phyloP scores from a whole-genome alignment of 345 rosid genomes.

The Mercurialis annua region DNA sequence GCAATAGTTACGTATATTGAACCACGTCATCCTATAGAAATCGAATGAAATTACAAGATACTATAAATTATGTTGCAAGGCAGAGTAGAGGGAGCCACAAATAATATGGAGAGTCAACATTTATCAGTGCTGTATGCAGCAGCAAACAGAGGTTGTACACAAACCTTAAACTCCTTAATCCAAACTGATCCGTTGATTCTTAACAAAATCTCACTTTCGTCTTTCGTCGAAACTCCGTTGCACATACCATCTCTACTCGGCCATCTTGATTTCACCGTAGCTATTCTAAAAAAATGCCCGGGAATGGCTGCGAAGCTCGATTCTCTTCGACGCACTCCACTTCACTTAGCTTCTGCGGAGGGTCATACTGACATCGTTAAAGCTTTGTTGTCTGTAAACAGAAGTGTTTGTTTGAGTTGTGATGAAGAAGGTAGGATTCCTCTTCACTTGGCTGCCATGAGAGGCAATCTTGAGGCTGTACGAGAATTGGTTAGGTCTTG shows the following conservation, averaged over 20 bases:
- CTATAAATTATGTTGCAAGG: no score
- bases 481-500: neutral
- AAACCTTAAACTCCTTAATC: neutral
- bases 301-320: neutral
- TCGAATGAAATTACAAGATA: no score
- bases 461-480: slow-evolving; percentile 1
- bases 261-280: slow-evolving; percentile 10
- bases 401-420: neutral
- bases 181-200: slow-evolving; percentile 3
- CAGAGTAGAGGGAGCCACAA: neutral
- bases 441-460: slow-evolving; percentile 11
- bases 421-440: slow-evolving; percentile 1
- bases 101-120: neutral
- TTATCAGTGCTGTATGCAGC: neutral
- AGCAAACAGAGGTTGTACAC: neutral
- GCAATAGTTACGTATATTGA: no score
- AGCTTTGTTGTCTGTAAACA: neutral
- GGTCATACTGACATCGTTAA: slow-evolving; percentile 9
- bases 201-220: neutral
- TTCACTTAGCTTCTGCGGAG: slow-evolving; percentile 18
- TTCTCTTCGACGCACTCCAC: neutral
- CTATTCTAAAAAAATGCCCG: slow-evolving; percentile 2
- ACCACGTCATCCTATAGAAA: no score
- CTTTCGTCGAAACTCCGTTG: slow-evolving; percentile 6
- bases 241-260: slow-evolving; percentile 12